Percentiles rank a stretch among this genome's conserved stretches.
Conservation (phyloP, 169 alveolate genomes). For the Eimeria maxima region DNA sequence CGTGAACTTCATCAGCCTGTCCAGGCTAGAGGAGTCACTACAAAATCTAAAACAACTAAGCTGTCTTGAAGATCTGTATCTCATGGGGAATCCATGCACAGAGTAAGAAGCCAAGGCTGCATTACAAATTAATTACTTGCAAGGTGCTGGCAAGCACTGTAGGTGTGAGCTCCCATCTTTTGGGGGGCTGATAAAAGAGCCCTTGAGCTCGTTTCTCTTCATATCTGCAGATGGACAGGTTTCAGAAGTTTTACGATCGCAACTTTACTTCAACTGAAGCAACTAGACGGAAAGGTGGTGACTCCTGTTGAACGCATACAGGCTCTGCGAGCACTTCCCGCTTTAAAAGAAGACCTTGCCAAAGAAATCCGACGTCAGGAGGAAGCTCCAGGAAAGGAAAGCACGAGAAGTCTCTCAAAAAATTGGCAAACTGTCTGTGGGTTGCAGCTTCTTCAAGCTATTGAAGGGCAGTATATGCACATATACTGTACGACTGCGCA, state of each 20-base stretch:
- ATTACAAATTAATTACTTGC: neutral
- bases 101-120: slow-evolving; percentile 75
- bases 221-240: slow-evolving; percentile 70
- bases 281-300: slow-evolving; percentile 92
- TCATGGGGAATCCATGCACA: slow-evolving; percentile 97
- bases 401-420: neutral
- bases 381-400: slow-evolving; percentile 21
- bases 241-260: slow-evolving; percentile 89
- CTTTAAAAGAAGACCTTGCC: slow-evolving; percentile 9
- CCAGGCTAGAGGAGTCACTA: slow-evolving; percentile 91
- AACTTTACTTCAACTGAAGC: slow-evolving; percentile 87
- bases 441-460: neutral
- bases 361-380: slow-evolving; percentile 30
- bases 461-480: neutral
- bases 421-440: neutral
- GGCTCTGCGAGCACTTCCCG: slow-evolving; percentile 74
- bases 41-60: slow-evolving; percentile 81
- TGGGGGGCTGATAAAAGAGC: neutral
- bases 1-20: slow-evolving; percentile 93
- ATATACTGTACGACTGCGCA: neutral
- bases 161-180: neutral
- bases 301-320: slow-evolving; percentile 90
- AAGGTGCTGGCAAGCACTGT: neutral
- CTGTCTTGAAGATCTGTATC: slow-evolving; percentile 91
- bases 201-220: neutral